Evolutionary conservation across 345 rosid genomes (phyloP).

Genomic region (Chamaenerion angustifolium): DNA sequence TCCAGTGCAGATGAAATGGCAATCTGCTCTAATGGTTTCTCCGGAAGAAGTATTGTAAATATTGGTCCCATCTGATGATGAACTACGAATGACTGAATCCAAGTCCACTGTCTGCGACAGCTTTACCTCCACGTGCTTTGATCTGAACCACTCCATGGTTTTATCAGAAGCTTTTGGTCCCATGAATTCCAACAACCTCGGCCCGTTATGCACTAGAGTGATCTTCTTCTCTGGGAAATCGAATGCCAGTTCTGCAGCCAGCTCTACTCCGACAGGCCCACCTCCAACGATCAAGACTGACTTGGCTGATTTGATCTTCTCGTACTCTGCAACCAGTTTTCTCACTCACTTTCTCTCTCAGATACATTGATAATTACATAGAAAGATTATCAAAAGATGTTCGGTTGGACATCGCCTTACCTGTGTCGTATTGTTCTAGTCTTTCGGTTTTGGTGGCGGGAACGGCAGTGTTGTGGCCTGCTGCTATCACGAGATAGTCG

Average conservation of each 20-base stretch:
- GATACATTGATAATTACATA: too few relatives aligned
- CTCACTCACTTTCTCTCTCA: too few relatives aligned
- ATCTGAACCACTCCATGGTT: conserved; percentile 39
- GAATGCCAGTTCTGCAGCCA: conserved; percentile 32
- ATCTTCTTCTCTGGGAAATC: conserved; percentile 50
- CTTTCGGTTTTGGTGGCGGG: conserved; percentile 21
- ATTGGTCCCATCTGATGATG: conserved; percentile 4
- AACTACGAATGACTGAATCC: neutral
- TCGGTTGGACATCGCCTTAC: conserved; percentile 7
- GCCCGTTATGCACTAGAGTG: conserved; percentile 49
- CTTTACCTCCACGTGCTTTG: conserved; percentile 35
- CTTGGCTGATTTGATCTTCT: conserved; percentile 20
- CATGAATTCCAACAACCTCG: conserved; percentile 46
- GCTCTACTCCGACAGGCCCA: conserved; percentile 38
- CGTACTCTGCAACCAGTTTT: conserved; percentile 11
- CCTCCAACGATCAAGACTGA: conserved; percentile 29
- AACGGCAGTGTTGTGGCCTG: conserved; percentile 21
- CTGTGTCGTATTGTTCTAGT: conserved; percentile 18
- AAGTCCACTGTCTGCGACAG: conserved; percentile 24
- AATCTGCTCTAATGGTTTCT: conserved; percentile 37
- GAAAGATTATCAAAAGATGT: too few relatives aligned
- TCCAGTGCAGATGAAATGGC: conserved; percentile 45
- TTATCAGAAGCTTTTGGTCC: conserved; percentile 43
- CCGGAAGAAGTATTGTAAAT: conserved; percentile 20
- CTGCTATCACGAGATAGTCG: conserved; percentile 39